Evolutionary conservation across 441 rosid genomes (phyloP).

Genomic region (Erysimum cheiri): DNA sequence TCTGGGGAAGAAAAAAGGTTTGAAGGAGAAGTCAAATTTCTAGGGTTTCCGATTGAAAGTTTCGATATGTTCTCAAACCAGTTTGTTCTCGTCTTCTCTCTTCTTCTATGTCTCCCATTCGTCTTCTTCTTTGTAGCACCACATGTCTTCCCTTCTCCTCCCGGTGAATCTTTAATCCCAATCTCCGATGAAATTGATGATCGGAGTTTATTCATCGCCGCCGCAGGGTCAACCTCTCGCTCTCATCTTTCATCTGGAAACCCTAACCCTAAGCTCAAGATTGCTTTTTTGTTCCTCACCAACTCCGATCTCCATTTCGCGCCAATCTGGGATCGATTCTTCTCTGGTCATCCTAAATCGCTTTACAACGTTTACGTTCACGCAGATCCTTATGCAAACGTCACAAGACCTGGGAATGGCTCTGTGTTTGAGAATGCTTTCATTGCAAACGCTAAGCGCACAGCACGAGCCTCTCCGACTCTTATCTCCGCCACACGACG

Average conservation of each 20-base stretch:
- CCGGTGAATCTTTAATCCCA: conserved; percentile 61
- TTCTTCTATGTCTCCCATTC: conserved; percentile 64
- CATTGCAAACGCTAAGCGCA: conserved; percentile 66
- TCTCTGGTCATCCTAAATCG: conserved; percentile 43
- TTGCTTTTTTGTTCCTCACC: conserved; percentile 87
- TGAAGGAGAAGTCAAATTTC: not conserved
- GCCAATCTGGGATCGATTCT: conserved; percentile 75
- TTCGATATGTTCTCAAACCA: conserved; percentile 61
- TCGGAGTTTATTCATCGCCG: conserved; percentile 60
- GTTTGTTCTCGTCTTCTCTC: conserved; percentile 55
- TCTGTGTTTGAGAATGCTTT: conserved; percentile 59
- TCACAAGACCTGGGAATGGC: conserved; percentile 48
- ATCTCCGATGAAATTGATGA: conserved; percentile 69
- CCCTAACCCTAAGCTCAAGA: conserved; percentile 56
- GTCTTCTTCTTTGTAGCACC: conserved; percentile 67
- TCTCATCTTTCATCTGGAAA: conserved; percentile 64
- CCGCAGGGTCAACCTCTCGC: conserved; percentile 48
- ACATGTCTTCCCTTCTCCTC: conserved; percentile 52
- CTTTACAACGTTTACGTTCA: conserved; percentile 84
- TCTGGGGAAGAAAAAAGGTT: not conserved
- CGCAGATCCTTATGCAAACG: conserved; percentile 77
- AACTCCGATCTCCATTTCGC: conserved; percentile 82
- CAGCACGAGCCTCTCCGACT: conserved; percentile 86
- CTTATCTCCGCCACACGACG: conserved; percentile 90
- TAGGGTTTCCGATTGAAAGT: conserved; percentile 38